Evolutionary conservation across 169 alveolate genomes (phyloP).

Genomic region (Theileria orientalis): DNA sequence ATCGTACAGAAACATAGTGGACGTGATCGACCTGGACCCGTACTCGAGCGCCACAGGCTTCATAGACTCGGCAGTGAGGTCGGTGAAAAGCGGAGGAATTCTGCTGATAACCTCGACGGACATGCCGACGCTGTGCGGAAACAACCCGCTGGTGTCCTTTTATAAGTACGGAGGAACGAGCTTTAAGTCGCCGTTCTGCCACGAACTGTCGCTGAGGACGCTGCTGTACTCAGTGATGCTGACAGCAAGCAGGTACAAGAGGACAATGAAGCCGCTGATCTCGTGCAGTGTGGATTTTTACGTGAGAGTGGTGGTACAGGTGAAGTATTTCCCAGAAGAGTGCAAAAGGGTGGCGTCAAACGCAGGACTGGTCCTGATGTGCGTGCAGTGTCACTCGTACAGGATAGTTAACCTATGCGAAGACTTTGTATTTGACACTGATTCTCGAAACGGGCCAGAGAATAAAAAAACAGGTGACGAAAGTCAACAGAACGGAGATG

Average conservation of each 20-base stretch:
- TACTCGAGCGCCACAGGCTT: conserved; percentile 91
- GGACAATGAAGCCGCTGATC: conserved; percentile 84
- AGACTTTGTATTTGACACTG: neutral
- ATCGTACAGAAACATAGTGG: conserved; percentile 61
- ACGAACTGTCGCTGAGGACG: conserved; percentile 88
- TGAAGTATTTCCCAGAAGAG: conserved; percentile 79
- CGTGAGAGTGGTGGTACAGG: conserved; percentile 87
- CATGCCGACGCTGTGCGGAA: conserved; percentile 94
- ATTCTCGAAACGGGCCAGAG: neutral
- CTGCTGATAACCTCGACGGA: conserved; percentile 93
- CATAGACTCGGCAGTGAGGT: conserved; percentile 87
- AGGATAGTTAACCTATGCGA: conserved; percentile 36
- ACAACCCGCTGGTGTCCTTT: conserved; percentile 89
- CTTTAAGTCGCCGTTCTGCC: conserved; percentile 84
- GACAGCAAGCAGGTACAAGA: conserved; percentile 88
- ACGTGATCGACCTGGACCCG: conserved; percentile 91
- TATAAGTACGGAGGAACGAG: conserved; percentile 91
- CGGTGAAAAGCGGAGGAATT: conserved; percentile 88
- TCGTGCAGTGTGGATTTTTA: conserved; percentile 91
- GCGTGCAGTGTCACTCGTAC: conserved; percentile 58
- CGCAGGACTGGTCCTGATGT: conserved; percentile 75
- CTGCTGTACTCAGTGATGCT: conserved; percentile 83
- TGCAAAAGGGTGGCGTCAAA: conserved; percentile 84
- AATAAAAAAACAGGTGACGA: neutral
- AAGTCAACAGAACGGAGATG: neutral